Percentiles rank a stretch among this genome's conserved stretches.
Evolutionary conservation across 352 stramenopile genomes (phyloP).

Genomic region (Pythium dissimile): DNA sequence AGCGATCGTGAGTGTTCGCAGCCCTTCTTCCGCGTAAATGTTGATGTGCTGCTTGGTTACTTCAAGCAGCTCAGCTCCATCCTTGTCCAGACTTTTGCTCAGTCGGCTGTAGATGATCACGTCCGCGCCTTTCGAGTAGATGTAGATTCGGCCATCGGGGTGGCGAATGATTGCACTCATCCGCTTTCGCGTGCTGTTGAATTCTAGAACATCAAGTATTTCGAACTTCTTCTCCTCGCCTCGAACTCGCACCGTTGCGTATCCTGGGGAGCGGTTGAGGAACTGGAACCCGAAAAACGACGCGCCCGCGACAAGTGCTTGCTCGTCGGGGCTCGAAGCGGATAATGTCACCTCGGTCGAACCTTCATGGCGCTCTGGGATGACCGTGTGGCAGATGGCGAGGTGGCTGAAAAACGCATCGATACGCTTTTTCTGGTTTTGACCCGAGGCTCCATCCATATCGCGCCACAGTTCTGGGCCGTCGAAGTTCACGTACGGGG

Average conservation of each 20-base stretch:
- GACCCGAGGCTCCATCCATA: conserved; percentile 52
- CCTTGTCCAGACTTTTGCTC: conserved; percentile 24
- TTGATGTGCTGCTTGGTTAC: conserved; percentile 61
- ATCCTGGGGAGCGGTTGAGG: conserved; percentile 54
- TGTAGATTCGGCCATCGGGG: conserved; percentile 48
- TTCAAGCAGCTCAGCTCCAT: conserved; percentile 6
- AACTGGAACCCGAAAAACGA: conserved; percentile 77
- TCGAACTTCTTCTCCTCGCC: conserved; percentile 48
- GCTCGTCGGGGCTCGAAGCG: conserved; percentile 82
- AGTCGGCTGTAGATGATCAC: conserved; percentile 62
- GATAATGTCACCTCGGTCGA: conserved; percentile 62
- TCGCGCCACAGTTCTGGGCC: conserved; percentile 61
- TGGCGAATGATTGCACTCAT: conserved; percentile 91
- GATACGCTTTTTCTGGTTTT: conserved; percentile 46
- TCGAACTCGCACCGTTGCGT: conserved; percentile 46
- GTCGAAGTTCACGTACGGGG: conserved; percentile 80
- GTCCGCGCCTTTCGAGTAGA: conserved; percentile 78
- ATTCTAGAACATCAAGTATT: conserved; percentile 89
- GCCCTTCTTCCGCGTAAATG: conserved; percentile 79
- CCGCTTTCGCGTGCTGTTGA: conserved; percentile 91
- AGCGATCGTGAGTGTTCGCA: conserved; percentile 86
- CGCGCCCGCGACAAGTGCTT: conserved; percentile 80
- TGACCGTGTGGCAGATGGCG: conserved; percentile 94
- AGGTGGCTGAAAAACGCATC: conserved; percentile 85
- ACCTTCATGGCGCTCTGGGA: conserved; percentile 91